Evolutionary conservation across 768 basidiomycete species (phyloP).

Genomic region (Rhodotorula taiwanensis): DNA sequence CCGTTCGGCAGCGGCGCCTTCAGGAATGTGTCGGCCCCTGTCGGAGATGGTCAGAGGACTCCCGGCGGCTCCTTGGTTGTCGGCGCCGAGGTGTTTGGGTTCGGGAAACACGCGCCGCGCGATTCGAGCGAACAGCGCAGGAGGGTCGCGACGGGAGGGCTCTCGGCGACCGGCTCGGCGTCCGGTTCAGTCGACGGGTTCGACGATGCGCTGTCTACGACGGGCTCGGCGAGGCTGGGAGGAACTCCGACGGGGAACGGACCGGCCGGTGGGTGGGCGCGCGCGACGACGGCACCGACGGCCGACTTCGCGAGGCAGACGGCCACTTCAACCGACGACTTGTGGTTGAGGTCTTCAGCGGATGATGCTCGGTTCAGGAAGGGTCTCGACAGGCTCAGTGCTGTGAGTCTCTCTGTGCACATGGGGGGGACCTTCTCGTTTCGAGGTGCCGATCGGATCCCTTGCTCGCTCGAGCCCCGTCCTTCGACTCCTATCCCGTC

Average conservation of each 20-base stretch:
- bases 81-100: constrained; percentile 35
- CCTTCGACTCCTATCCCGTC: too few species aligned
- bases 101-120: constrained; percentile 25
- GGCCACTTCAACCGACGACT: not conserved
- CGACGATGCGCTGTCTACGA: constrained; percentile 5
- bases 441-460: too few species aligned
- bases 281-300: too few species aligned
- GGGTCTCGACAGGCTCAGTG: constrained; percentile 13
- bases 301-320: constrained; percentile 4
- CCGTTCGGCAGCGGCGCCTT: constrained; percentile 10
- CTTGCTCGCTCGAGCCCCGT: too few species aligned
- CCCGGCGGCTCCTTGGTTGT: constrained; percentile 33
- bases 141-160: not conserved
- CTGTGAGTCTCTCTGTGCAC: constrained; percentile 3
- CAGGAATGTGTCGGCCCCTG: constrained; percentile 13
- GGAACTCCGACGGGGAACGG: too few species aligned
- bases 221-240: constrained; percentile 10
- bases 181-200: not conserved
- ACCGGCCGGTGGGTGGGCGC: too few species aligned
- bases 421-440: too few species aligned
- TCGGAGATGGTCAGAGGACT: constrained; percentile 24
- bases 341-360: not conserved
- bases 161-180: too few species aligned
- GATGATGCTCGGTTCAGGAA: not conserved
- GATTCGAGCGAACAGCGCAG: constrained; percentile 21